These are phyloP conservation scores for Quercus bicolor DNA, from an alignment of 306 rosid genomes.

Conservation along the genomic window DNA sequence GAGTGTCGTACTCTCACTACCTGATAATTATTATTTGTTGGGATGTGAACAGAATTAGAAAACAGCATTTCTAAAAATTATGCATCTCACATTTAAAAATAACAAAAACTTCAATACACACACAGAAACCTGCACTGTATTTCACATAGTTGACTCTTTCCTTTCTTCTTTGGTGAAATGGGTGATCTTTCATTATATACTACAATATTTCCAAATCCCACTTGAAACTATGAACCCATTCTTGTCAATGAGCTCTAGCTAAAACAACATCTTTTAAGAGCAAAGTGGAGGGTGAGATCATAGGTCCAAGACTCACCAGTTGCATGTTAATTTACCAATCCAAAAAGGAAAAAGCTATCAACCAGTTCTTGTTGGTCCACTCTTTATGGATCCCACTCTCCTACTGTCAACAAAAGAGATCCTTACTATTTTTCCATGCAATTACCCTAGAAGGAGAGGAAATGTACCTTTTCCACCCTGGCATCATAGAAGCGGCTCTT, in stretches of 20 bases:
- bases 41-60: constrained; percentile 7
- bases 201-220: background rate
- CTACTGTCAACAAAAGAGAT: background rate
- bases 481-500: constrained; percentile 15
- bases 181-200: background rate
- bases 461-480: constrained; percentile 20
- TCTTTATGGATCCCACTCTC: background rate
- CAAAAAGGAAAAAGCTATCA: too few species aligned
- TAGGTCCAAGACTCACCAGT: too few species aligned
- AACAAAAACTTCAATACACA: background rate
- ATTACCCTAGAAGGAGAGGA: background rate
- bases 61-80: background rate
- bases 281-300: too few species aligned
- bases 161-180: background rate
- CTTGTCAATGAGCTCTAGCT: too few species aligned
- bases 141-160: background rate
- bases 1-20: constrained; percentile 19
- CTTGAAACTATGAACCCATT: background rate
- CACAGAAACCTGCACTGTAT: background rate
- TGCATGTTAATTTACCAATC: too few species aligned
- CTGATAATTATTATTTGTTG: constrained; percentile 8
- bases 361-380: background rate
- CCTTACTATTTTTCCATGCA: background rate
- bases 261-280: too few species aligned
- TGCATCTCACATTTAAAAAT: background rate